Conservation (phyloP, 129 eudicot genomes). For the Heracleum sosnowskyi region DNA sequence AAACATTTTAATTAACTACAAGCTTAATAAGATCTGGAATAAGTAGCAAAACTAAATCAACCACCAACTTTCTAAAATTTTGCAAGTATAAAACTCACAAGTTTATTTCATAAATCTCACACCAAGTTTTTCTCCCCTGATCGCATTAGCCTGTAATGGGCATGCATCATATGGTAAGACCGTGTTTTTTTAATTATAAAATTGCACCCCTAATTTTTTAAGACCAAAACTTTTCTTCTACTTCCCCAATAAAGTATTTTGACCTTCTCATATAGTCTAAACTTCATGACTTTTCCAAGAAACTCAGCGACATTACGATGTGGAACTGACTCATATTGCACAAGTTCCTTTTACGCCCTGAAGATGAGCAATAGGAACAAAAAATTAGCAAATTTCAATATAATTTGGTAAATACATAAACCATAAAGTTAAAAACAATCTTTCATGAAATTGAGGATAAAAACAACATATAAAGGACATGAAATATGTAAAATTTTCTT, state of each 20-base stretch:
- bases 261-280: neutral
- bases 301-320: neutral
- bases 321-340: neutral
- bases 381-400: neutral
- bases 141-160: too few species aligned
- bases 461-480: neutral
- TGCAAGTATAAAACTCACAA: too few species aligned
- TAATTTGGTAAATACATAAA: neutral
- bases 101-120: too few species aligned
- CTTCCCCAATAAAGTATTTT: neutral
- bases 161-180: too few species aligned
- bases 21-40: too few species aligned
- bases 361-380: neutral
- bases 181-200: too few species aligned
- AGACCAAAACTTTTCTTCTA: neutral
- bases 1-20: too few species aligned
- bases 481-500: neutral
- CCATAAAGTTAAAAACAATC: neutral
- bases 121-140: too few species aligned
- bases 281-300: neutral
- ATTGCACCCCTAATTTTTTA: neutral
- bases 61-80: too few species aligned
- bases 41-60: too few species aligned
- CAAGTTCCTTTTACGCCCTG: conserved; percentile 2
- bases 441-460: neutral